Base-by-base conservation (phyloP, 2,329 filamentous ascomycete genomes). In the Apiospora marii region DNA sequence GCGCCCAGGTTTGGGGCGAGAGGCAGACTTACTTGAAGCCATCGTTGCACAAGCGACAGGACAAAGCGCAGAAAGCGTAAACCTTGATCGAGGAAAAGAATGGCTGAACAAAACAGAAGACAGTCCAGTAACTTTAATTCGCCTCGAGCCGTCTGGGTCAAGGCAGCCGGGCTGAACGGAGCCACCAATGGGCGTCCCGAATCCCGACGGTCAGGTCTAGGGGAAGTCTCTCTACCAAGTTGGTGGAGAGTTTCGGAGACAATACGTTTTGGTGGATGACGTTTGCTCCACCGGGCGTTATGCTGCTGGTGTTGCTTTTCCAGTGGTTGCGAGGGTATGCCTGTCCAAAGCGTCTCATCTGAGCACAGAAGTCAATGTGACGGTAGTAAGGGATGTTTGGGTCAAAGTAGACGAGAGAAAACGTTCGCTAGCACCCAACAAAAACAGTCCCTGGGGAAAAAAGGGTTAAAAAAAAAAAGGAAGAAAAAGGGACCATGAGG, bases 11-110 rank as follows among this genome's bases (percentile, higher is more conserved):
- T 71, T 70, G 70, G 72, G 70, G 61, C 68, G 71, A 41, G 69
- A 30, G 27, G 69, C 46, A 51, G 73, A 75, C 74, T 72, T 75
- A 75, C 74, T 74, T 68, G 72, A 75, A 73, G 71, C 46, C 74
- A 75, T 75, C 44, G 68, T 72, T 73, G 71, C 67, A 71, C 30
- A n/a, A 49, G 58, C 58, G 58, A 64, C 58, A 64, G 41, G 58
- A 64, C 58, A 64, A 64, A 64, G 34, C 19, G 14, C 3, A 6
- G 43, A 53, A 48, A 51, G 70, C 51, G 46, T 61, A 53, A 68
- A 69, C 68, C 68, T 70, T 70, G 48, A 27, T 27, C n/a, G 41
- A 14, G 10, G 37, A 41, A n/a, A 68, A 48, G 41, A n/a, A 46
- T 68, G 67, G 41, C 41, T 68, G 41, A 68, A 68, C 67, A 44